These are phyloP conservation scores for Potentilla sterilis DNA, from an alignment of 306 rosid genomes.

Conservation along the genomic window DNA sequence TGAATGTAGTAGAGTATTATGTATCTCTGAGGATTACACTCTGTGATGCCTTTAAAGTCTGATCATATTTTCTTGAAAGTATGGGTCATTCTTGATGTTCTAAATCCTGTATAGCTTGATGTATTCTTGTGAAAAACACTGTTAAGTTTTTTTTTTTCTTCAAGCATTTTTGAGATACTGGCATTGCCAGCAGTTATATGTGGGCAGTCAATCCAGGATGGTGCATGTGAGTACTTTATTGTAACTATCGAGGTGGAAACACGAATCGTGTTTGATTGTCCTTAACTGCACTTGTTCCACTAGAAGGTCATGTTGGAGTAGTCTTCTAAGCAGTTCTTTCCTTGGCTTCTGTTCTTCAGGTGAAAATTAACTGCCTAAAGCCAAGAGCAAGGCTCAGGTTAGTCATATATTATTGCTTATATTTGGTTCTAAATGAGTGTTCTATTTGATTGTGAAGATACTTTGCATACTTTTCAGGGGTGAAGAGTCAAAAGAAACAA, in stretches of 20 bases:
- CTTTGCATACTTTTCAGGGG: slow-evolving; percentile 28
- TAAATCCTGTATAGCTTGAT: not conserved
- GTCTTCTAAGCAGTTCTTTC: slow-evolving; percentile 3
- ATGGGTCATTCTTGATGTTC: not conserved
- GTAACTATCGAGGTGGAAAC: not conserved
- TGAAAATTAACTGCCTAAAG: slow-evolving; percentile 44
- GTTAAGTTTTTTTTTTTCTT: not conserved
- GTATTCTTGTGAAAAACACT: not conserved
- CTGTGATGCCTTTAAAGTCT: not conserved
- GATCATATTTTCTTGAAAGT: not conserved
- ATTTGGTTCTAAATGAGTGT: not conserved
- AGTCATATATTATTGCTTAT: slow-evolving; percentile 10
- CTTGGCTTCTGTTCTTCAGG: slow-evolving; percentile 36
- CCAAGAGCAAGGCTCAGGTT: slow-evolving; percentile 43
- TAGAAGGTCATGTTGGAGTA: not conserved
- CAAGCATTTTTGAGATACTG: not conserved
- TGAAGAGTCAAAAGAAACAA: slow-evolving; percentile 33
- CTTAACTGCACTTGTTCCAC: not conserved
- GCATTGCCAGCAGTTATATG: not conserved
- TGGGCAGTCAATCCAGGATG: not conserved
- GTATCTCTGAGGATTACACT: not conserved
- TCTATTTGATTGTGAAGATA: slow-evolving; percentile 12
- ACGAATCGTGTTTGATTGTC: not conserved
- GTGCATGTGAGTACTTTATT: not conserved
- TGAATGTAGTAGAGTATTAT: not conserved